Evolutionary conservation across 1,284 basidiomycete species (phyloP), one percentile per base, ranked within the genome.

Genomic region (Ustilago vetiveriae): DNA sequence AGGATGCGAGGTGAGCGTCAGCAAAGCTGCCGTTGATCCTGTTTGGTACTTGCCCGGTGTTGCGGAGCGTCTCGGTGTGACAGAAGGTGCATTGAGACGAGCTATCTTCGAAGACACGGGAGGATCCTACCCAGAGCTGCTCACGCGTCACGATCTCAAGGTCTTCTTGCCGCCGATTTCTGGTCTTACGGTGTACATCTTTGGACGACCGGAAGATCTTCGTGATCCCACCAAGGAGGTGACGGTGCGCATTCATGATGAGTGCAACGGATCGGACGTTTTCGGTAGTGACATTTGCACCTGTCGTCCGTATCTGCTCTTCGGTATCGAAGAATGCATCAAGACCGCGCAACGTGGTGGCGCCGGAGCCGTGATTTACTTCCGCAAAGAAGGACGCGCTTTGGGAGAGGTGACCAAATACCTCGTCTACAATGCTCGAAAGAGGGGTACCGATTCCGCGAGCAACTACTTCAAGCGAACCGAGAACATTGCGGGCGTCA

Each of bases 131-230:
- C 94, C 94, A 2, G 94, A 98, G 76, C 87, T 98, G 42, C 89
- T 98, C 74, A 97, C 94, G 10, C 88, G 94, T 14, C 93, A 92
- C 1, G 93, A 96, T 80, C 90, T 98, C 84, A 94, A 95, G 82
- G 87, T 94, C 22, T 97, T 97, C 86, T 86, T 97, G 0, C 94
- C 95, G 0, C 95, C 94, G 0, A 97, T 98, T 66, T 93, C 93
- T 3, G 89, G 89, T 33, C 82, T 94, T 75, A 95, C 94, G 0
- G 92, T 92, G 9, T 98, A 98, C 83, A 96, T 98, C 74, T 93
- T 92, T 89, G 78, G 63, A 85, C 52, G 69, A 39, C 65, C 73
- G 5, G 54, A 68, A 36, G 74, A 73, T 24, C 56, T 80, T 7
- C 70, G 79, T 27, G 81, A 81, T 49, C 67, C 68, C 7, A 63